Evolutionary conservation across 2,329 filamentous ascomycete species (phyloP), one percentile per base, ranked within the genome.

Genomic region (Botrytis hyacinthi): DNA sequence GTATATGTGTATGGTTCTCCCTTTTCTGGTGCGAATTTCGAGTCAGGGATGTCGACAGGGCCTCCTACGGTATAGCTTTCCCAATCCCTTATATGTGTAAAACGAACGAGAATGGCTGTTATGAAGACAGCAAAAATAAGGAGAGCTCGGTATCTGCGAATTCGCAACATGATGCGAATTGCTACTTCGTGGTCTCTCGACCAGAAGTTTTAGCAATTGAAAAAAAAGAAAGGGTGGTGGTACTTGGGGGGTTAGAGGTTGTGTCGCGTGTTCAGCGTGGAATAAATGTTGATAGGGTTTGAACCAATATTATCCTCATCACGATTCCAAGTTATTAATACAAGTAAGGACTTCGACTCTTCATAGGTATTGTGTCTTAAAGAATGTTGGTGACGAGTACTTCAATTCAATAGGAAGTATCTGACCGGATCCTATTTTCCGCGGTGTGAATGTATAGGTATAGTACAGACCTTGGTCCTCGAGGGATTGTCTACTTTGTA

Each of bases 101-200:
- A 74, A 46, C 77, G 75, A 70, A 78, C 29, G n/a, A 78, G 44
- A 44, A 78, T 61, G 16, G 76, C 35, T 26, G 75, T 75, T 35
- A 71, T 68, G 26, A 78, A 51, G 26, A 71, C 73, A 37, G 78
- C 78, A 74, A 79, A 74, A 26, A 76, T 60, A 35, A 78, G 70
- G 68, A 91, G 89, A 73, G 90, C 84, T 74, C 90, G 87, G 79
- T 91, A 91, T 80, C 89, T 85, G 78, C 90, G 83, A 75, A 87
- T 85, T 70, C 90, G 87, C 73, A 88, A 81, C 86, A 91, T 89
- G 78, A 78, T 77, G 76, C 74, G 62, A 66, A 62, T 57, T 51
- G 70, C 60, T 57, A 29, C 35, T 66, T 51, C 60, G 46, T 66
- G 70, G 71, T 63, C 70, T 68, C 63, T 71, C 70, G 48, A 71